Conservation (phyloP, 352 stramenopile species). For the Globisporangium abappressorium region DNA sequence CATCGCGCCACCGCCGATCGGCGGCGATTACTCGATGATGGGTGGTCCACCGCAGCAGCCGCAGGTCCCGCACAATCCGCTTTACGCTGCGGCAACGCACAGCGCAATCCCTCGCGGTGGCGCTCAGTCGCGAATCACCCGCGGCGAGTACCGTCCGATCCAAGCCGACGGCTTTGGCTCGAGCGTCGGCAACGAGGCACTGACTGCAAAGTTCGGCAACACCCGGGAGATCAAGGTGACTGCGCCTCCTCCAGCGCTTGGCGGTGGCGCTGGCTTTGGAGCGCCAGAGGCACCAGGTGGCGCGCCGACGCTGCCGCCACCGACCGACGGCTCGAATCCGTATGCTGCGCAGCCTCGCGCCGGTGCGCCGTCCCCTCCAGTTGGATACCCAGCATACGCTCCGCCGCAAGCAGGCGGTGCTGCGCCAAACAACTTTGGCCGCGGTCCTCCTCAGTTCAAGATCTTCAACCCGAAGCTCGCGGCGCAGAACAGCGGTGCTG, state of each 20-base stretch:
- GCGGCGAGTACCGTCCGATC: constrained; percentile 78
- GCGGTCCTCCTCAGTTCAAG: constrained; percentile 75
- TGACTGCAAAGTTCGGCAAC: constrained; percentile 90
- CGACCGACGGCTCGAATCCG: constrained; percentile 43
- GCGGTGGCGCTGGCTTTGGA: constrained; percentile 2
- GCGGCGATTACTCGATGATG: constrained; percentile 45
- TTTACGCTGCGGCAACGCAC: constrained; percentile 79
- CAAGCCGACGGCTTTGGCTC: constrained; percentile 87
- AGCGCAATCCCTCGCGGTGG: constrained; percentile 71
- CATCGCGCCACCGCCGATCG: constrained; percentile 62
- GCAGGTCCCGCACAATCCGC: constrained; percentile 40
- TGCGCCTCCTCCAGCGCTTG: constrained; percentile 54
- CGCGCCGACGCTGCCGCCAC: constrained; percentile 17
- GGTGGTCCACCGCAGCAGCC: constrained; percentile 17
- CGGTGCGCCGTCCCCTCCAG: constrained; percentile 17
- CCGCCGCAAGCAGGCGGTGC: constrained; percentile 8
- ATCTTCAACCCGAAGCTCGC: constrained; percentile 84
- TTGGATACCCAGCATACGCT: constrained; percentile 28
- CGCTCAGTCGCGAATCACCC: constrained; percentile 45
- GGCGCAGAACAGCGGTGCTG: constrained; percentile 25
- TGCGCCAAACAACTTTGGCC: constrained; percentile 13
- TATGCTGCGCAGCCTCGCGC: constrained; percentile 44
- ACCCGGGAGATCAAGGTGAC: constrained; percentile 77
- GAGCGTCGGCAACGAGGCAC: constrained; percentile 85
- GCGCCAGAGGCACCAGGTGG: neutral